These are phyloP conservation scores for Metschnikowia henanensis DNA, from an alignment of 805 yeast species.

Conservation along the genomic window DNA sequence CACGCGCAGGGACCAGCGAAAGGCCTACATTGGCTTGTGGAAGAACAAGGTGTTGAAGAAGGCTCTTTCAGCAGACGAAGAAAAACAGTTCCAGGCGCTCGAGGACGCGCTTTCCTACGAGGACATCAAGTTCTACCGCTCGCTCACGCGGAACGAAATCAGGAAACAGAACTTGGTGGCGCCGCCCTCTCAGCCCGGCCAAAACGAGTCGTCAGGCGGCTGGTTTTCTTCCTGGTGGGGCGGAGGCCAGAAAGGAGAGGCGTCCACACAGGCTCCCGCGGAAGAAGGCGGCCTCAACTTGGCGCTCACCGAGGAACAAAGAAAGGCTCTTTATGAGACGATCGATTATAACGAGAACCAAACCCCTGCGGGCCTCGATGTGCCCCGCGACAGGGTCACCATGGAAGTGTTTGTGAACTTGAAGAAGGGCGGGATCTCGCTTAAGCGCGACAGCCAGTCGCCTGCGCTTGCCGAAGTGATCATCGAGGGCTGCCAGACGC, in stretches of 20 bases:
- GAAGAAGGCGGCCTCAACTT: slow-evolving; percentile 29
- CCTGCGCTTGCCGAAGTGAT: slow-evolving; percentile 69
- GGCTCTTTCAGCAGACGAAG: slow-evolving; percentile 20
- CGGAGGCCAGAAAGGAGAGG: slow-evolving; percentile 20
- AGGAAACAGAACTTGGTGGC: slow-evolving; percentile 50
- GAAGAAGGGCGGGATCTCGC: slow-evolving; percentile 73
- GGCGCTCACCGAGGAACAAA: slow-evolving; percentile 76
- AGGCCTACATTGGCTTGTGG: slow-evolving; percentile 67
- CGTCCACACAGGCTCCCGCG: slow-evolving; percentile 22
- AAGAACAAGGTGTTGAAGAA: slow-evolving; percentile 50
- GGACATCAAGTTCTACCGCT: slow-evolving; percentile 82
- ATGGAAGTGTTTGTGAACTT: slow-evolving; percentile 67
- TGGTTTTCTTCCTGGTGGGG: slow-evolving; percentile 79
- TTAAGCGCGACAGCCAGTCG: slow-evolving; percentile 41
- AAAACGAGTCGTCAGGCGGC: slow-evolving; percentile 37
- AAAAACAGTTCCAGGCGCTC: slow-evolving; percentile 46
- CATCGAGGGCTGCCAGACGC: slow-evolving; percentile 79
- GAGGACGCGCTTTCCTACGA: slow-evolving; percentile 68
- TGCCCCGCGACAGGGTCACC: slow-evolving; percentile 74
- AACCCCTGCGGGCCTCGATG: slow-evolving; percentile 49
- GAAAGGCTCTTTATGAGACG: slow-evolving; percentile 87
- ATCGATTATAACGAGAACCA: slow-evolving; percentile 83
- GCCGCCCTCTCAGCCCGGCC: slow-evolving; percentile 15
- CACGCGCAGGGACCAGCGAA: slow-evolving; percentile 70
- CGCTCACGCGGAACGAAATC: slow-evolving; percentile 68